These are phyloP conservation scores for Ophioceras dolichostomum DNA, from an alignment of 2,329 filamentous ascomycete genomes.

Conservation along the genomic window DNA sequence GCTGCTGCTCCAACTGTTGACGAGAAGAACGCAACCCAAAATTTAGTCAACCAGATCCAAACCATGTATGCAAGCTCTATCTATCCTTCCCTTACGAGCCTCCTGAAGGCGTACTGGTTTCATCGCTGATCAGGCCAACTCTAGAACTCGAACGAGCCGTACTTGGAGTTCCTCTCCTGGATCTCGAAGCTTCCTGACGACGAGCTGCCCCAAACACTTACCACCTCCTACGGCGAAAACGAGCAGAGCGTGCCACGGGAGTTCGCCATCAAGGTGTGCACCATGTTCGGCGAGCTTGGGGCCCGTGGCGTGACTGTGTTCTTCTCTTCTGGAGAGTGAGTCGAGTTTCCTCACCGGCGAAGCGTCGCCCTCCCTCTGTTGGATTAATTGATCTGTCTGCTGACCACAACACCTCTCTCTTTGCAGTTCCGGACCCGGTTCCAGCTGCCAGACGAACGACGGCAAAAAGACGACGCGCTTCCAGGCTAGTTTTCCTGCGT, in stretches of 20 bases:
- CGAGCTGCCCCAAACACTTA: slow-evolving; percentile 41
- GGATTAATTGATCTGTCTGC: background rate
- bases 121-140: background rate
- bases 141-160: slow-evolving; percentile 38
- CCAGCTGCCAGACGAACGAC: slow-evolving; percentile 45
- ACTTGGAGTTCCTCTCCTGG: slow-evolving; percentile 38
- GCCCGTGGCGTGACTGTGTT: slow-evolving; percentile 38
- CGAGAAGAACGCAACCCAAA: too few relatives aligned
- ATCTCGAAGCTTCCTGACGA: slow-evolving; percentile 29
- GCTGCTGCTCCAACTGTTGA: too few relatives aligned
- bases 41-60: slow-evolving; percentile 20
- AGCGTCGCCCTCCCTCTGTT: background rate
- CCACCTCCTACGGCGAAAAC: slow-evolving; percentile 46
- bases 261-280: slow-evolving; percentile 40
- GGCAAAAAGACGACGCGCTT: slow-evolving; percentile 43
- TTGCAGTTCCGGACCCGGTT: slow-evolving; percentile 25
- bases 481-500: slow-evolving; percentile 47
- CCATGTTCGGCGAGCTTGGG: slow-evolving; percentile 38
- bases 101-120: background rate
- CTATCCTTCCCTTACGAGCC: background rate
- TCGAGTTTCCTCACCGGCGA: background rate
- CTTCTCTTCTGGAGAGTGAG: slow-evolving; percentile 33
- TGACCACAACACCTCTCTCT: background rate
- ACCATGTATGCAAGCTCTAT: slow-evolving; percentile 13
- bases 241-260: slow-evolving; percentile 37